Base-by-base conservation (phyloP, 768 basidiomycete species). In the Cyclocybe cylindracea region DNA sequence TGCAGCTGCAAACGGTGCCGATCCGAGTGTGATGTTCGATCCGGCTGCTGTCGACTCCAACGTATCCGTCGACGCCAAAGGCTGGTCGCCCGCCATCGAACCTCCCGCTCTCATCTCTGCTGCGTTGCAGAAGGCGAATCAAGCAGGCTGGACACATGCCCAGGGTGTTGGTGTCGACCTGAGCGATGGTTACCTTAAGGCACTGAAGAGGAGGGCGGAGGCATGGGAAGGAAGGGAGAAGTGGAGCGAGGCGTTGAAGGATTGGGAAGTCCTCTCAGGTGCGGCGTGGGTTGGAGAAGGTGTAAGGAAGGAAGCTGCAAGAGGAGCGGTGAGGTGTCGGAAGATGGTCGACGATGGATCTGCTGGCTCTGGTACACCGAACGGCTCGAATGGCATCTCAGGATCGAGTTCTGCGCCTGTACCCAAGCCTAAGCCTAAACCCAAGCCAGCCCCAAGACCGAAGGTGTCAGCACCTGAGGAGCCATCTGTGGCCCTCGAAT, bases 151-250 rank as follows among this genome's bases (percentile, higher is more conserved):
- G 55, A 70, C 74, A 37, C 79, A 81, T 35, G 50, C 57, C 0
- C 60, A 58, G 76, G 80, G 34, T 65, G 72, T 42, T 14, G 74
- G 74, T 7, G 77, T 94, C 9, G 86, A 92, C 64, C 74, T 96
- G 14, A 77, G 71, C 1, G 91, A 91, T 48, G 89, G 81, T 8
- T 71, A 91, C 39, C 77, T 89, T 38, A 98, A 97, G 68, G 94
- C 93, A 2, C 75, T 86, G 55, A 83, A 79, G 53, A 74, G 92
- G 47, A 83, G 96, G 9, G 95, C 95, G 1, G 87, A 90, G 66
- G 92, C 91, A 5, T 78, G 79, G 51, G 96, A 98, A 67, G 89
- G 86, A 48, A 74, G 78, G 55, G 96, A 99, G 73, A 90, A 87
- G 65, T 99, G 94, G 95, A 79, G 76, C 9, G 74, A 78, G 32